These are phyloP conservation scores for Neurospora sp. DNA, from an alignment of 495 filamentous ascomycete genomes.

Conservation along the genomic window DNA sequence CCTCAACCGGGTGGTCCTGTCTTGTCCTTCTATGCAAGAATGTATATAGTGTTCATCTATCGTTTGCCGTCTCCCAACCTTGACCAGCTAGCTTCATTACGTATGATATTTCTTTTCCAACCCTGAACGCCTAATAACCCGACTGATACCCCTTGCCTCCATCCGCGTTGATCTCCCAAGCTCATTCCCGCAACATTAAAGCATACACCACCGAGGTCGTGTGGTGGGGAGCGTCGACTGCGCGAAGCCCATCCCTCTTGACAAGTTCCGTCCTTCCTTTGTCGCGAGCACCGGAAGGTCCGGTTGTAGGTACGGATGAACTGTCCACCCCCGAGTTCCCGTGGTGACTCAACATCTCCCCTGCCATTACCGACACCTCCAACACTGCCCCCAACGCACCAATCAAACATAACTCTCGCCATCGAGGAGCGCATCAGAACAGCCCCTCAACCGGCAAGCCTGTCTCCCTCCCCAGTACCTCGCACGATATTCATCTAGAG, in stretches of 20 bases:
- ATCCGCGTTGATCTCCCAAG: not conserved
- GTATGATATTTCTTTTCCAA: not conserved
- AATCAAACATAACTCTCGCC: not conserved
- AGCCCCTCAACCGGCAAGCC: not conserved
- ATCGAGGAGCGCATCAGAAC: not conserved
- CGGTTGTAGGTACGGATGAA: not conserved
- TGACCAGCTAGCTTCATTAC: not conserved
- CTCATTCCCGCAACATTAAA: not conserved
- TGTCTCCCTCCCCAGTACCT: not conserved
- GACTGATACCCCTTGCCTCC: not conserved
- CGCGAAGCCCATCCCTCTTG: too few relatives aligned
- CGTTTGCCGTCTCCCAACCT: not conserved
- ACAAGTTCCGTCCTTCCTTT: not conserved
- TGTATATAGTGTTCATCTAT: not conserved
- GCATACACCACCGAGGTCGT: not conserved
- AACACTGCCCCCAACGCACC: not conserved
- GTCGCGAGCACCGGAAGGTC: not conserved
- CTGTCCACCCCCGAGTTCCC: not conserved
- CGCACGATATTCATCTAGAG: conserved; percentile 13
- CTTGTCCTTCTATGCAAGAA: not conserved
- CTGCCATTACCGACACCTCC: not conserved
- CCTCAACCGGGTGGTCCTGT: not conserved
- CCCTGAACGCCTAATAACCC: not conserved
- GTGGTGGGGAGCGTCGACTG: not conserved
- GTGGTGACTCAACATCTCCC: not conserved